Evolutionary conservation across 352 stramenopile species (phyloP).

Genomic region (Phytophthora citricola): DNA sequence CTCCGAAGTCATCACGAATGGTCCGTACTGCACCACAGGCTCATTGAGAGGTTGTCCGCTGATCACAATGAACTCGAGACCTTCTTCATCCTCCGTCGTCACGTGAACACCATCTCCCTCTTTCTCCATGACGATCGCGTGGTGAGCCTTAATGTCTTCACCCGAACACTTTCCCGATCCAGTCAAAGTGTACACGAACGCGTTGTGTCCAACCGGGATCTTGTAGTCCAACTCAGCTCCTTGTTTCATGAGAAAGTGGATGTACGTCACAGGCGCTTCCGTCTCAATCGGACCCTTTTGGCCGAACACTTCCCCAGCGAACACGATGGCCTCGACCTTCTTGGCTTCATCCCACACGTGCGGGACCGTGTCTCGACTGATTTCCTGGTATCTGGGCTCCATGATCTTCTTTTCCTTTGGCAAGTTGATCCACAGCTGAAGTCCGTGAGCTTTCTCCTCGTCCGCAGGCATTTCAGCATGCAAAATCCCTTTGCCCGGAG

Average conservation of each 20-base stretch:
- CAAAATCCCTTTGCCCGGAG: conserved; percentile 53
- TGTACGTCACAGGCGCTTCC: conserved; percentile 56
- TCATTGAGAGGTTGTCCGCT: conserved; percentile 67
- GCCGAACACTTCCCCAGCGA: conserved; percentile 59
- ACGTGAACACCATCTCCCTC: conserved; percentile 59
- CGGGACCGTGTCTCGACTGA: conserved; percentile 44
- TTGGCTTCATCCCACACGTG: conserved; percentile 48
- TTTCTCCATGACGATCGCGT: conserved; percentile 56
- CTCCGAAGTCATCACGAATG: conserved; percentile 76
- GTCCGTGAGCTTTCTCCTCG: conserved; percentile 42
- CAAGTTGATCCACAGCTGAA: conserved; percentile 68
- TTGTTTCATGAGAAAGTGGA: conserved; percentile 59
- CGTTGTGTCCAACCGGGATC: conserved; percentile 49
- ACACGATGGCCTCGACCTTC: conserved; percentile 56
- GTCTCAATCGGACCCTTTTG: conserved; percentile 50
- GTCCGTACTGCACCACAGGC: conserved; percentile 69
- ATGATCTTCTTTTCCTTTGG: conserved; percentile 55
- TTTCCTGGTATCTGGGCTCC: conserved; percentile 61
- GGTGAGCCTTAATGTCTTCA: conserved; percentile 38
- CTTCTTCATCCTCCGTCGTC: conserved; percentile 32
- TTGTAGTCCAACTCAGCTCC: conserved; percentile 45
- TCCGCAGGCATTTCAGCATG: conserved; percentile 59
- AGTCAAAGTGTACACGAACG: conserved; percentile 48
- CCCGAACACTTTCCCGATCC: conserved; percentile 38
- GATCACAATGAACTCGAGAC: conserved; percentile 67